These are phyloP conservation scores for Laguncularia racemosa DNA, from an alignment of 345 rosid genomes.

Conservation along the genomic window DNA sequence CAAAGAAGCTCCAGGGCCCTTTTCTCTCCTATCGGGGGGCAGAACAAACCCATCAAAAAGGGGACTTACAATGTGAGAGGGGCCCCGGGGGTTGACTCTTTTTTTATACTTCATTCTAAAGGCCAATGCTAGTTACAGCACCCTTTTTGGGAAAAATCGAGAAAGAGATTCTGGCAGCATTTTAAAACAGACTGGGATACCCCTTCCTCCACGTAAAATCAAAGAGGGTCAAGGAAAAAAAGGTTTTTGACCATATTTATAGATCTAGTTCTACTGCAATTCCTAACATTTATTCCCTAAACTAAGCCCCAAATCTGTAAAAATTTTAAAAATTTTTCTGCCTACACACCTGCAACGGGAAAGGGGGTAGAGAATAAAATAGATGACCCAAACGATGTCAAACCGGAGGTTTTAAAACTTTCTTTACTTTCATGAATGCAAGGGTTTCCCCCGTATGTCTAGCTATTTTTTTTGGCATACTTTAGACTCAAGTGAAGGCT, in stretches of 20 bases:
- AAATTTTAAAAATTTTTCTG: too few species aligned
- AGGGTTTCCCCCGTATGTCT: not conserved
- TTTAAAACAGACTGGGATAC: constrained; percentile 51
- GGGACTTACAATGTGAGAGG: constrained; percentile 40
- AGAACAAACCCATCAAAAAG: constrained; percentile 40
- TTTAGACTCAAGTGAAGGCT: not conserved
- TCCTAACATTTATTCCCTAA: too few species aligned
- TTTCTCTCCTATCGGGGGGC: constrained; percentile 45
- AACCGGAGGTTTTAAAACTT: constrained; percentile 33
- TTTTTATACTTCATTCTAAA: constrained; percentile 43
- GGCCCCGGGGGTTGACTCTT: constrained; percentile 43
- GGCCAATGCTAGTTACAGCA: constrained; percentile 41
- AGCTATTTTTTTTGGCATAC: not conserved
- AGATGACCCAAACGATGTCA: constrained; percentile 39
- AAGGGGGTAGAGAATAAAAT: constrained; percentile 48
- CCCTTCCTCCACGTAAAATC: constrained; percentile 36
- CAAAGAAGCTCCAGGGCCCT: constrained; percentile 39
- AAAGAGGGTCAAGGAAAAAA: constrained; percentile 33
- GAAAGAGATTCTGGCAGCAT: constrained; percentile 50
- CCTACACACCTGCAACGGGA: constrained; percentile 35
- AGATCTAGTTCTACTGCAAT: too few species aligned
- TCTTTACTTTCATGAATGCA: not conserved
- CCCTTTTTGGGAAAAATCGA: constrained; percentile 30
- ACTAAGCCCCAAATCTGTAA: too few species aligned
- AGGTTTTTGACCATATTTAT: constrained; percentile 13